Conservation (phyloP, 352 stramenopile genomes). For the Pythium oligandrum region DNA sequence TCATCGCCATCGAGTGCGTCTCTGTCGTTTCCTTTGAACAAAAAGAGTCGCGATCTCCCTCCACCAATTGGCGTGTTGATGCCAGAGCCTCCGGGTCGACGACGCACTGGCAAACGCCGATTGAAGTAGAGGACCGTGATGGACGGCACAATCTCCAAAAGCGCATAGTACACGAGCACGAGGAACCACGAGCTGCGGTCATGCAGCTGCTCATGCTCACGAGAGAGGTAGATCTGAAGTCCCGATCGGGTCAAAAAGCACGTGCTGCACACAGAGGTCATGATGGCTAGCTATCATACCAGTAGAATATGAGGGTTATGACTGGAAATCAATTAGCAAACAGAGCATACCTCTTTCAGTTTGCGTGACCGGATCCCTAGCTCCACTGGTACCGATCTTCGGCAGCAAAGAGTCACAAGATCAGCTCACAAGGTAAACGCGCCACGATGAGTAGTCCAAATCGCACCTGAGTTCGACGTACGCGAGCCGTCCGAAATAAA, state of each 20-base stretch:
- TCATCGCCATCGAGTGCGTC: conserved; percentile 10
- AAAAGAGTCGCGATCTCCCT: conserved; percentile 33
- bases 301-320: too few relatives aligned
- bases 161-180: conserved; percentile 73
- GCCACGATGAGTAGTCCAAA: neutral
- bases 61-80: conserved; percentile 40
- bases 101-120: conserved; percentile 52
- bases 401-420: neutral
- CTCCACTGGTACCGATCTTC: conserved; percentile 76
- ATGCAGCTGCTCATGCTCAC: conserved; percentile 69
- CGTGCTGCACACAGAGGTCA: conserved; percentile 76
- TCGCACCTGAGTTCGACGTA: conserved; percentile 71
- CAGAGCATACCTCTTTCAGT: conserved; percentile 51
- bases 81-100: conserved; percentile 17
- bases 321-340: too few relatives aligned
- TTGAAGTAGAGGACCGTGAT: conserved; percentile 83
- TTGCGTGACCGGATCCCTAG: conserved; percentile 78
- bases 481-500: conserved; percentile 71
- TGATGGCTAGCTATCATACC: conserved; percentile 43
- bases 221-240: conserved; percentile 67
- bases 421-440: too few relatives aligned
- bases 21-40: conserved; percentile 33
- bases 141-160: conserved; percentile 74
- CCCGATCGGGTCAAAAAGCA: conserved; percentile 74
- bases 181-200: conserved; percentile 74